A percentile compares a stretch with the other conserved stretches of the same genome.
Conservation (phyloP, 1,284 basidiomycete species). For the Leccinum pachyderme region DNA sequence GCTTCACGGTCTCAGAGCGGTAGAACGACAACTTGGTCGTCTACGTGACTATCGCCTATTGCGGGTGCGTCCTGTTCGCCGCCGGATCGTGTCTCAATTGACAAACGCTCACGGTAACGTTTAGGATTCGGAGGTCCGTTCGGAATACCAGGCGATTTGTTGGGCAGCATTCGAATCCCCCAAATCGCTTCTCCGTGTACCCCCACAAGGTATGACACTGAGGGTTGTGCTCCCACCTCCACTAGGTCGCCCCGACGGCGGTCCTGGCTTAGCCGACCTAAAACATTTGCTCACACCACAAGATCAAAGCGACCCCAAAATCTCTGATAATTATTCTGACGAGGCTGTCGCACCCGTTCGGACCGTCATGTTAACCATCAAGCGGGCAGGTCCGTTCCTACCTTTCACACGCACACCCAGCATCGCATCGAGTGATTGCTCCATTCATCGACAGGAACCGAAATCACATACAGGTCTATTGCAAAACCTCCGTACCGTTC, state of each 20-base stretch:
- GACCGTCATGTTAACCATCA: slow-evolving; percentile 21
- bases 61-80: slow-evolving; percentile 40
- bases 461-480: slow-evolving; percentile 24
- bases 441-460: slow-evolving; percentile 6
- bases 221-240: slow-evolving; percentile 26
- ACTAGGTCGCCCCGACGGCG: slow-evolving; percentile 28
- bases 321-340: slow-evolving; percentile 2
- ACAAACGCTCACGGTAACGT: background rate
- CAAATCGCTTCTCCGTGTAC: slow-evolving; percentile 37
- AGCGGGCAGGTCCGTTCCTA: slow-evolving; percentile 24
- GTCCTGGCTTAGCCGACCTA: slow-evolving; percentile 37
- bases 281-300: slow-evolving; percentile 23
- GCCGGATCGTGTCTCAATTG: background rate
- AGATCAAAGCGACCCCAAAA: background rate
- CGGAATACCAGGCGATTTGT: slow-evolving; percentile 41
- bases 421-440: background rate
- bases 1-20: slow-evolving; percentile 46
- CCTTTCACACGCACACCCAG: background rate
- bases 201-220: slow-evolving; percentile 26
- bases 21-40: slow-evolving; percentile 57
- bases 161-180: slow-evolving; percentile 45
- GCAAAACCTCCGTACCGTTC: slow-evolving; percentile 28
- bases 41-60: slow-evolving; percentile 46
- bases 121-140: slow-evolving; percentile 48
- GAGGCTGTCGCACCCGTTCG: slow-evolving; percentile 12